phyloP scores from a whole-genome alignment of 2,329 filamentous ascomycete genomes.

The Claviceps pazoutovae region DNA sequence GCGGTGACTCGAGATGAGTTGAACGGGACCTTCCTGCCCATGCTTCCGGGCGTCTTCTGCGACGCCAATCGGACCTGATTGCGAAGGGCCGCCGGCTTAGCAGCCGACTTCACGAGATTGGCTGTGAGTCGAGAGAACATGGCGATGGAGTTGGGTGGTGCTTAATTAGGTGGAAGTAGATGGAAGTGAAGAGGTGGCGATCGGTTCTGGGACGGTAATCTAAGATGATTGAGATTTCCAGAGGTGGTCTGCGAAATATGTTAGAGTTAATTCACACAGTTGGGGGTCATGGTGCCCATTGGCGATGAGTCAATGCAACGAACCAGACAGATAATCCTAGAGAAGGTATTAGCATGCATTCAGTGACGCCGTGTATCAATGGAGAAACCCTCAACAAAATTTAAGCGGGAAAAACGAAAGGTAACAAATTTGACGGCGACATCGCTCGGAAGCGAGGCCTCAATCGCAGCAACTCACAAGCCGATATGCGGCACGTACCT shows the following conservation, averaged over 20 bases:
- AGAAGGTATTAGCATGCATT: constrained; percentile 26
- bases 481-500: constrained; percentile 39
- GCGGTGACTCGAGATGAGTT: constrained; percentile 44
- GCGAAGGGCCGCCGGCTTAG: constrained; percentile 28
- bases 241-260: constrained; percentile 22
- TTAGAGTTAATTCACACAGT: constrained; percentile 11
- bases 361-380: neutral
- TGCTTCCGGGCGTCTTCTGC: constrained; percentile 42
- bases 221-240: constrained; percentile 26
- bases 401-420: neutral
- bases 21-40: constrained; percentile 52
- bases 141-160: constrained; percentile 13
- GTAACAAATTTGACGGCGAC: too few species aligned
- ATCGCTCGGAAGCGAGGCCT: neutral
- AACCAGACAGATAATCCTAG: constrained; percentile 67
- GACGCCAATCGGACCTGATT: constrained; percentile 24
- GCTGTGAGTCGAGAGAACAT: constrained; percentile 48
- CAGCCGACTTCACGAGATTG: constrained; percentile 38
- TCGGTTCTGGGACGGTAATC: constrained; percentile 3
- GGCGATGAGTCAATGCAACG: constrained; percentile 29
- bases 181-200: neutral
- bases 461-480: neutral
- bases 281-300: constrained; percentile 8
- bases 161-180: neutral
- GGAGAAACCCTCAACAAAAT: neutral